phyloP scores from a whole-genome alignment of 768 basidiomycete genomes.

The Kwoniella europaea region DNA sequence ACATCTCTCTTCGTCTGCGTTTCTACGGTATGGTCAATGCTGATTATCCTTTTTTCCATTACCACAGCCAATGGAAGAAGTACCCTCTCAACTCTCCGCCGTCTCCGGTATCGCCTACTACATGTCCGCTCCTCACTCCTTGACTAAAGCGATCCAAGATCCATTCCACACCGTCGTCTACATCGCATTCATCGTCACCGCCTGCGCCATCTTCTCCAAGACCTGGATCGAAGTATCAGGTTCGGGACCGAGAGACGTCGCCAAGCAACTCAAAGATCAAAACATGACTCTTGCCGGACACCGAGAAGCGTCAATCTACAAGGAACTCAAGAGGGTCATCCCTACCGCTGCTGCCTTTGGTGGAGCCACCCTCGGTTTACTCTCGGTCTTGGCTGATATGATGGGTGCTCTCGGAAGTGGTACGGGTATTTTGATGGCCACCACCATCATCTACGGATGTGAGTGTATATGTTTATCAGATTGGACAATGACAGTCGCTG shows the following conservation, averaged over 20 bases:
- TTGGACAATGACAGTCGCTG: neutral
- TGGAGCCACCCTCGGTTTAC: conserved; percentile 90
- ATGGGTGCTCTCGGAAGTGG: conserved; percentile 96
- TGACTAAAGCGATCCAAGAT: conserved; percentile 83
- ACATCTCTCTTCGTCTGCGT: no score
- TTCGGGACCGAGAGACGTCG: conserved; percentile 91
- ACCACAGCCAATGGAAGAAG: conserved; percentile 84
- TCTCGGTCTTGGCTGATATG: conserved; percentile 89
- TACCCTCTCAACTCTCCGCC: conserved; percentile 80
- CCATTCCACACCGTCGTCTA: conserved; percentile 92
- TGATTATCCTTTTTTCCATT: conserved; percentile 3
- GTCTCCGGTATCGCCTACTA: conserved; percentile 93
- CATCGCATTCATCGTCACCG: conserved; percentile 87
- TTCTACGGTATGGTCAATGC: neutral
- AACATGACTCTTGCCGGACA: conserved; percentile 85
- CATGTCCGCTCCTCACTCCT: conserved; percentile 95
- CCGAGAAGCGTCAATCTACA: conserved; percentile 98
- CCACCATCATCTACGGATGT: conserved; percentile 96
- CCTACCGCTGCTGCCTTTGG: conserved; percentile 97
- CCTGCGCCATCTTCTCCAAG: conserved; percentile 97
- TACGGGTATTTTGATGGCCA: conserved; percentile 85
- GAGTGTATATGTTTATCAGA: conserved; percentile 53
- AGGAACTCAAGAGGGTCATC: conserved; percentile 96
- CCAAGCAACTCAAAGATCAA: conserved; percentile 98
- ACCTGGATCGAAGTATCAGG: conserved; percentile 99